Base-by-base conservation (phyloP, 2,329 filamentous ascomycete genomes). In the Cercospora sesami region DNA sequence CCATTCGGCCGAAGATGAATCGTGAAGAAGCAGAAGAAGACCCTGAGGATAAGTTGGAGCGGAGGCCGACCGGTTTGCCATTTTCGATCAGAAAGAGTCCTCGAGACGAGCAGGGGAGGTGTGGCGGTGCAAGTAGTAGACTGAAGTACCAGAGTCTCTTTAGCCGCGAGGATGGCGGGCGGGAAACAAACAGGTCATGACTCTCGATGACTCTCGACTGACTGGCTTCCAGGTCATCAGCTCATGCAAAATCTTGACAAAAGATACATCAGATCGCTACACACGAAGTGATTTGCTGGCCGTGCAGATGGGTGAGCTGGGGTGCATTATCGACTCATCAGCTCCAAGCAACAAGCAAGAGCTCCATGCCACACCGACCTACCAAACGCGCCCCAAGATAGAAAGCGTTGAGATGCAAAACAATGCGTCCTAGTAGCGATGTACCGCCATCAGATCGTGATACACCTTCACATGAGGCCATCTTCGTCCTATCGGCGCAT, bases 51-150 rank as follows among this genome's bases (percentile, higher is more conserved):
- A 0, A 51, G n/a, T 4, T 48, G 28, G 26, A 58, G 26, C 26
- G 26, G 26, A 31, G 21, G 53, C 53, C 53, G 53, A 58, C 53
- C 53, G 53, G 53, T n/a, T 10, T 58, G n/a, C 53, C 53, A 33
- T 21, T 58, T 58, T 58, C 6, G 28, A 58, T 6, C 23, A 57
- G 26, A 57, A 57, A 16, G 8, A 8, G 53, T 5, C 53, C 53
- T 58, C 53, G 53, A 58, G 53, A 58, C 53, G 53, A 31, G 53
- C 16, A 28, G 53, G 26, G 16, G 45, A 58, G 23, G 12, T 58
- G 53, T 58, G 53, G 53, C 53, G 53, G 53, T 58, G 53, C 53
- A 58, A 9, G 16, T 16, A n/a, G n/a, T n/a, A n/a, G n/a, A n/a
- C n/a, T n/a, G n/a, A 16, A 36, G 36, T 42, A 42, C 14, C 33